Conservation (phyloP, 352 stramenopile species). For the Globisporangium radiosum region DNA sequence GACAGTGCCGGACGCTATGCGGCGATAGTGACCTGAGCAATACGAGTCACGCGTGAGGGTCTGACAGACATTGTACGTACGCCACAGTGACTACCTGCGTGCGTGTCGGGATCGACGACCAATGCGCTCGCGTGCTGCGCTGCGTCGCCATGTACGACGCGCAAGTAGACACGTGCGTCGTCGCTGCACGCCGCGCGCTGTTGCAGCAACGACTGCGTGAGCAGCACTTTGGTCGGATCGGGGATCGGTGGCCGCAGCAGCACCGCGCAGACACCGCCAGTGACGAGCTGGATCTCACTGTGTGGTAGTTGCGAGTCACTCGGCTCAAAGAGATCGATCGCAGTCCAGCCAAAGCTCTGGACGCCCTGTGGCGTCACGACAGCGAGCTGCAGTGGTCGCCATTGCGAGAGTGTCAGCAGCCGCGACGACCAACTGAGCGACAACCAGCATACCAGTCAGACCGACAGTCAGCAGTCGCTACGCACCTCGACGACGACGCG, state of each 20-base stretch:
- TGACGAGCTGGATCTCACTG: constrained; percentile 11
- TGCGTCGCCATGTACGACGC: constrained; percentile 23
- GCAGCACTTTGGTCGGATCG: constrained; percentile 26
- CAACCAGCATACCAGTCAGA: too few relatives aligned
- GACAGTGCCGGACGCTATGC: neutral
- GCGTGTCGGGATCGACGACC: constrained; percentile 25
- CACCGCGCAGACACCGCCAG: constrained; percentile 31
- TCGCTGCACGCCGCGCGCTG: constrained; percentile 7
- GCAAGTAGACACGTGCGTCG: constrained; percentile 25
- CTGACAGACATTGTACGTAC: neutral
- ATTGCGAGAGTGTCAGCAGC: neutral
- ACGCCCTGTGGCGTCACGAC: constrained; percentile 9
- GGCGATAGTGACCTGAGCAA: neutral
- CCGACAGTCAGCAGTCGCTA: neutral
- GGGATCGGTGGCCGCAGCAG: constrained; percentile 33
- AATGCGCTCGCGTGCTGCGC: constrained; percentile 22
- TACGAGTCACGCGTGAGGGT: neutral
- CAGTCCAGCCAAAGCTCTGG: constrained; percentile 39
- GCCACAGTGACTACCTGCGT: constrained; percentile 3
- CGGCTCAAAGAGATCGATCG: constrained; percentile 25
- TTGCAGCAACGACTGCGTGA: constrained; percentile 10
- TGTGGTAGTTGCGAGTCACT: neutral
- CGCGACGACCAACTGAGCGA: too few relatives aligned
- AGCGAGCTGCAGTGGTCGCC: constrained; percentile 17
- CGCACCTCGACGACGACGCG: constrained; percentile 35